These are phyloP conservation scores for Knoxdaviesia proteae DNA, from an alignment of 2,329 filamentous ascomycete species.

Conservation along the genomic window DNA sequence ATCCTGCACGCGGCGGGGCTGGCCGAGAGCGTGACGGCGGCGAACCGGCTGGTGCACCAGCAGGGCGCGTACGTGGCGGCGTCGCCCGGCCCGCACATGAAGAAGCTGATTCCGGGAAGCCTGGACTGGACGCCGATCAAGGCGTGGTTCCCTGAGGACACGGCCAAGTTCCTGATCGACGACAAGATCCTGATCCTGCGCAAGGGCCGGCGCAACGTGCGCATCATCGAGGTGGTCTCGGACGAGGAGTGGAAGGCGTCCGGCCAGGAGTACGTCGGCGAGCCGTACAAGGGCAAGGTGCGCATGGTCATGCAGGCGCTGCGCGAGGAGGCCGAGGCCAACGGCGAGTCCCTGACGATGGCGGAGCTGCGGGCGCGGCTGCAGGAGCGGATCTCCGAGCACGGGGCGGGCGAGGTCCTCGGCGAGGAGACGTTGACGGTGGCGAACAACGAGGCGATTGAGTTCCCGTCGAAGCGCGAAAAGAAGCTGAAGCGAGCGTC, in stretches of 20 bases:
- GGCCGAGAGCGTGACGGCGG: slow-evolving; percentile 32
- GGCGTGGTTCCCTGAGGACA: slow-evolving; percentile 34
- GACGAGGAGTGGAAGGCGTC: slow-evolving; percentile 30
- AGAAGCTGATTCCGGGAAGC: slow-evolving; percentile 23
- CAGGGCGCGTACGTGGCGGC: slow-evolving; percentile 41
- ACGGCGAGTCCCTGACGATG: slow-evolving; percentile 10
- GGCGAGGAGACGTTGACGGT: slow-evolving; percentile 10
- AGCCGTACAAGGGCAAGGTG: slow-evolving; percentile 26
- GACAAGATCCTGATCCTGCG: slow-evolving; percentile 36
- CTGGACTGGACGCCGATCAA: slow-evolving; percentile 42
- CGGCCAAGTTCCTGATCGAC: slow-evolving; percentile 39
- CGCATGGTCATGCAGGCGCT: slow-evolving; percentile 20
- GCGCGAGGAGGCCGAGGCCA: slow-evolving; percentile 13
- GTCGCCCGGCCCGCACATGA: slow-evolving; percentile 16
- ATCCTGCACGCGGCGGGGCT: slow-evolving; percentile 41
- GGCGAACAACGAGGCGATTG: slow-evolving; percentile 19
- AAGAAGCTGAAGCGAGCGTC: no score
- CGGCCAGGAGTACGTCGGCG: slow-evolving; percentile 30
- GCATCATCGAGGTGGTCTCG: slow-evolving; percentile 36
- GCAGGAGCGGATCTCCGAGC: slow-evolving; percentile 6
- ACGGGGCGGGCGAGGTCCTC: not conserved
- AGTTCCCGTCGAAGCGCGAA: slow-evolving; percentile 11
- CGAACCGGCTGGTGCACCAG: slow-evolving; percentile 30
- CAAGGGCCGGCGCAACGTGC: slow-evolving; percentile 41
- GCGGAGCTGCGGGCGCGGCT: slow-evolving; percentile 11